Evolutionary conservation across 2,329 filamentous ascomycete genomes (phyloP).

Genomic region (Atkinsonella texensis): DNA sequence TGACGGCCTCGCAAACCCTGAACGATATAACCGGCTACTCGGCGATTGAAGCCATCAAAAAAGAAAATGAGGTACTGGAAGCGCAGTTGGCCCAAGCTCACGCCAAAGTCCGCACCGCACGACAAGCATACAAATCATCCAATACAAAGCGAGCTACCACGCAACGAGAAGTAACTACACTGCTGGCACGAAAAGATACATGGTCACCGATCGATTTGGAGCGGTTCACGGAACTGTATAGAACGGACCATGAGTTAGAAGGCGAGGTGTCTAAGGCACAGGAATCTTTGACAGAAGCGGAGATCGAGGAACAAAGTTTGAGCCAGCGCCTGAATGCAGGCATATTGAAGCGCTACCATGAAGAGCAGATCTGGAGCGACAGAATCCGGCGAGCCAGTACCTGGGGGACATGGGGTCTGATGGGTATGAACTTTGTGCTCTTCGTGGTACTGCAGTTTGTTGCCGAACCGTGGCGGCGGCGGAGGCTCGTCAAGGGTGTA

Average conservation of each 20-base stretch:
- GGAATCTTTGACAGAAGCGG: constrained; percentile 59
- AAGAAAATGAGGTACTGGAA: constrained; percentile 60
- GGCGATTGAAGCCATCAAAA: constrained; percentile 75
- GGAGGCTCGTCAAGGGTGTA: constrained; percentile 68
- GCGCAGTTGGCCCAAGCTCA: constrained; percentile 46
- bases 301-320: constrained; percentile 68
- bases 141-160: constrained; percentile 75
- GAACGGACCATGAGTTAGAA: constrained; percentile 87
- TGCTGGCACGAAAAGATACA: constrained; percentile 85
- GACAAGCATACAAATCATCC: constrained; percentile 68
- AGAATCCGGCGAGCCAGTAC: constrained; percentile 93
- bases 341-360: constrained; percentile 87
- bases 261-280: constrained; percentile 65
- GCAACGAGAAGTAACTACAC: constrained; percentile 88
- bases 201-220: constrained; percentile 85
- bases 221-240: constrained; percentile 85
- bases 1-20: constrained; percentile 74
- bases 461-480: constrained; percentile 84
- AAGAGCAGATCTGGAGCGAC: constrained; percentile 99
- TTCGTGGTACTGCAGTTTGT: constrained; percentile 79
- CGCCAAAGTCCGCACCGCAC: constrained; percentile 54
- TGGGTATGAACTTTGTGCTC: constrained; percentile 89
- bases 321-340: constrained; percentile 64
- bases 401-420: constrained; percentile 96
- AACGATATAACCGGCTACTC: constrained; percentile 94